Percentiles rank a stretch among this genome's conserved stretches.
These are phyloP conservation scores for Boletus edulis DNA, from an alignment of 768 basidiomycete species.

Conservation along the genomic window DNA sequence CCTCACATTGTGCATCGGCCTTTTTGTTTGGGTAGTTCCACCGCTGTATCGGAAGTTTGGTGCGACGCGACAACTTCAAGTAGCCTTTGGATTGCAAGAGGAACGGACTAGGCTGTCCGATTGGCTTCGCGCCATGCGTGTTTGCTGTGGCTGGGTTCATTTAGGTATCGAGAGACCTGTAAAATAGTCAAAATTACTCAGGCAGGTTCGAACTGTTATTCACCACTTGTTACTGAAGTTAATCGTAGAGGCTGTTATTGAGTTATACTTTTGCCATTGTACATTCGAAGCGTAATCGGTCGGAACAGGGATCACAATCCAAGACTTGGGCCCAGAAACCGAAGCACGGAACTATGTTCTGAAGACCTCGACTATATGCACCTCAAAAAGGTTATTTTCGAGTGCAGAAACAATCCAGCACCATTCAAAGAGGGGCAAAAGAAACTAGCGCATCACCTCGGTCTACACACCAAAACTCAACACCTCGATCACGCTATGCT, in stretches of 20 bases:
- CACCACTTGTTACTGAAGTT: no score
- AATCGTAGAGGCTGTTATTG: no score
- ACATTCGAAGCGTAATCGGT: no score
- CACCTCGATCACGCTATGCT: slow-evolving; percentile 9
- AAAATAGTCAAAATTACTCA: not conserved
- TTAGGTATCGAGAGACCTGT: slow-evolving; percentile 14
- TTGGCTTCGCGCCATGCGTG: slow-evolving; percentile 16
- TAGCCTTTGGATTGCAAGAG: slow-evolving; percentile 9
- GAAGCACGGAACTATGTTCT: no score
- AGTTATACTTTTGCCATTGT: no score
- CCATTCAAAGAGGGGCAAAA: no score
- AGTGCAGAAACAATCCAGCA: no score
- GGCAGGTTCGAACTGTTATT: no score
- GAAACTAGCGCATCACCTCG: not conserved
- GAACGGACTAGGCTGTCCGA: slow-evolving; percentile 16
- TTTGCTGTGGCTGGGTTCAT: slow-evolving; percentile 1
- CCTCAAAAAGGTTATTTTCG: no score
- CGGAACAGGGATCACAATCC: no score
- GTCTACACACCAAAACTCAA: slow-evolving; percentile 10
- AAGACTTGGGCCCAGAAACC: no score
- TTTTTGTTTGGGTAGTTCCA: not conserved
- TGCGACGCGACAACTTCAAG: slow-evolving; percentile 15
- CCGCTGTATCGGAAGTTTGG: not conserved
- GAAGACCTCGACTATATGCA: no score
- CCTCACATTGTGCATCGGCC: not conserved